Percentiles rank a stretch among this genome's conserved stretches.
Evolutionary conservation across 805 yeast genomes (phyloP).

Genomic region (Citeromyces matritensis): DNA sequence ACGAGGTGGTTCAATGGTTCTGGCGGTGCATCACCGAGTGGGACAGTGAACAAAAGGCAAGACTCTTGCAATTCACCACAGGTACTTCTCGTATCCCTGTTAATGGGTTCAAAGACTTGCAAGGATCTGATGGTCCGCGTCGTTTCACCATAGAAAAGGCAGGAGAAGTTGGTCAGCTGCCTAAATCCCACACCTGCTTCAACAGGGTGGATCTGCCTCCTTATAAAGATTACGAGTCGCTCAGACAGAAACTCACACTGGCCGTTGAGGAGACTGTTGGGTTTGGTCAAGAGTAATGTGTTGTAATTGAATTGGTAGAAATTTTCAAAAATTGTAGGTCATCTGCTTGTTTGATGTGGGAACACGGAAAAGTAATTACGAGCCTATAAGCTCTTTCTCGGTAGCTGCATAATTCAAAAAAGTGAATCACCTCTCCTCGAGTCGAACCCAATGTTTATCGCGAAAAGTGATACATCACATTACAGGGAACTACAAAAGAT

Average conservation of each 20-base stretch:
- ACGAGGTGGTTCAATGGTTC: constrained; percentile 97
- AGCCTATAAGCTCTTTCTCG: too few relatives aligned
- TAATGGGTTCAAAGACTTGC: constrained; percentile 95
- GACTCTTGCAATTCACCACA: constrained; percentile 91
- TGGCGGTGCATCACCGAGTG: constrained; percentile 89
- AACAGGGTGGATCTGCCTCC: constrained; percentile 98
- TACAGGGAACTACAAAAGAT: not conserved
- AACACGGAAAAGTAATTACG: too few relatives aligned
- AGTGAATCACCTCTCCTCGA: not conserved
- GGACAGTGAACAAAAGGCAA: constrained; percentile 94
- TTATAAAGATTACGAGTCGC: constrained; percentile 65
- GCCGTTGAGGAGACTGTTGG: constrained; percentile 99
- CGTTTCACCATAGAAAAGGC: constrained; percentile 97
- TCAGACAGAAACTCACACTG: constrained; percentile 81
- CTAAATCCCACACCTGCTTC: constrained; percentile 97
- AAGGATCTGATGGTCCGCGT: constrained; percentile 99
- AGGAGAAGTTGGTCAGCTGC: constrained; percentile 84
- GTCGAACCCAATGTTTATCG: not conserved
- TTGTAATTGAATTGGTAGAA: too few relatives aligned
- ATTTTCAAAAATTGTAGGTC: too few relatives aligned
- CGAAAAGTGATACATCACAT: not conserved
- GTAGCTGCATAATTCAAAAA: not conserved
- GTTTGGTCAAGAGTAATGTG: constrained; percentile 79
- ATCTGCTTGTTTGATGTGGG: too few relatives aligned
- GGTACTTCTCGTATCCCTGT: constrained; percentile 99